A percentile compares a stretch with the other conserved stretches of the same genome.
phyloP scores from a whole-genome alignment of 75 land plant species.

The Ceratopteris richardii region DNA sequence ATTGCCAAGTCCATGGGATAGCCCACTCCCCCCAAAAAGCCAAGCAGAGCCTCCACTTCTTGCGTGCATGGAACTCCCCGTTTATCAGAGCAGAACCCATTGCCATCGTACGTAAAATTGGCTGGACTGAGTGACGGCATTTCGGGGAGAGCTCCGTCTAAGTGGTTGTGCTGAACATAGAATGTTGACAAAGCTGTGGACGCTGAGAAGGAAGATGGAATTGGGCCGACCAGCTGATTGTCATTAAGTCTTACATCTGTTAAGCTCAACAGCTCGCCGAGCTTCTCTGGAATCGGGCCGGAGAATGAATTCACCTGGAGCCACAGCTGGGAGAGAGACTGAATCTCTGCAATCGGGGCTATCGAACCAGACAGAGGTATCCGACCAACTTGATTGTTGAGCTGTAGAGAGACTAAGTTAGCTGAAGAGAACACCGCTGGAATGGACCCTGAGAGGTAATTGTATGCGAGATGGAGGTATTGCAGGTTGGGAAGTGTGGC shows the following conservation, averaged over 20 bases:
- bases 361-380: slow-evolving; percentile 1
- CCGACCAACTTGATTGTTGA: background rate
- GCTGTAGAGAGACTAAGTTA: background rate
- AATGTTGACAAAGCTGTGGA: slow-evolving; percentile 27
- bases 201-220: background rate
- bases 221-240: slow-evolving; percentile 11
- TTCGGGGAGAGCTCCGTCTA: slow-evolving; percentile 56
- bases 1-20: slow-evolving; percentile 39
- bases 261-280: background rate
- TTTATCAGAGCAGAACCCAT: slow-evolving; percentile 38
- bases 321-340: slow-evolving; percentile 3
- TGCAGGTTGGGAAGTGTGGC: slow-evolving; percentile 9
- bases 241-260: background rate
- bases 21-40: slow-evolving; percentile 47
- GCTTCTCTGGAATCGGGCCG: slow-evolving; percentile 1
- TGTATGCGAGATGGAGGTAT: slow-evolving; percentile 10
- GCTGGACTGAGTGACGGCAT: slow-evolving; percentile 11
- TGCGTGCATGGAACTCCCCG: slow-evolving; percentile 40
- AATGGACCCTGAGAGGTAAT: slow-evolving; percentile 4
- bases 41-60: slow-evolving; percentile 43
- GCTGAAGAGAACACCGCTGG: background rate
- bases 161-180: slow-evolving; percentile 39
- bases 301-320: background rate
- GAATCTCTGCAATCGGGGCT: background rate
- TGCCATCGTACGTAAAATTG: slow-evolving; percentile 10